Percentiles rank a stretch among this genome's conserved stretches.
Evolutionary conservation across 208 protist species (phyloP).

Genomic region (Trypanosoma rangeli): DNA sequence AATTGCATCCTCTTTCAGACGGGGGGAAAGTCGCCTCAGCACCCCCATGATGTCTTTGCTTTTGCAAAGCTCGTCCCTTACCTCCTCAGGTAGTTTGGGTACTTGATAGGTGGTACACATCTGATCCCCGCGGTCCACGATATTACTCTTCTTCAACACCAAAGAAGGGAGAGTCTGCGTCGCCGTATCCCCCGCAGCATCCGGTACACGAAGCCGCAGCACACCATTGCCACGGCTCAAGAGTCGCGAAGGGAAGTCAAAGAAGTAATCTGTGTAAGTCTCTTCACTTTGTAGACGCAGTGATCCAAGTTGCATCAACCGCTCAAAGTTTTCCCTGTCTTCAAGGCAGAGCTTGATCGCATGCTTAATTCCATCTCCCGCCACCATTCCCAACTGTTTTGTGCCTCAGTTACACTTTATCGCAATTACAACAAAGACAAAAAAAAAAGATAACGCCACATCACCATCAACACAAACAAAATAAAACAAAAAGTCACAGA

Average conservation of each 20-base stretch:
- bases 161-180: conserved; percentile 4
- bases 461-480: neutral
- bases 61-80: conserved; percentile 40
- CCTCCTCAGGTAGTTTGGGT: conserved; percentile 36
- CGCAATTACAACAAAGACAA: conserved; percentile 7
- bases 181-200: conserved; percentile 3
- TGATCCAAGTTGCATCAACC: conserved; percentile 28
- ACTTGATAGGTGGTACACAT: conserved; percentile 55
- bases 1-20: neutral
- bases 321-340: conserved; percentile 37
- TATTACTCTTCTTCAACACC: conserved; percentile 67
- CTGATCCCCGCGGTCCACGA: conserved; percentile 65
- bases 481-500: conserved; percentile 8
- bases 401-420: neutral
- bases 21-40: conserved; percentile 16
- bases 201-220: conserved; percentile 69
- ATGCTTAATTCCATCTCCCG: conserved; percentile 43
- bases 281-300: conserved; percentile 39
- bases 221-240: conserved; percentile 40
- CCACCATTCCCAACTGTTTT: neutral
- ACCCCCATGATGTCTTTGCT: conserved; percentile 23
- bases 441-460: conserved; percentile 2
- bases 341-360: conserved; percentile 69
- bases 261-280: conserved; percentile 72
- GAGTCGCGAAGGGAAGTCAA: conserved; percentile 50